Evolutionary conservation across 306 rosid genomes (phyloP), one percentile per base, ranked within the genome.

Genomic region (Parietaria judaica): DNA sequence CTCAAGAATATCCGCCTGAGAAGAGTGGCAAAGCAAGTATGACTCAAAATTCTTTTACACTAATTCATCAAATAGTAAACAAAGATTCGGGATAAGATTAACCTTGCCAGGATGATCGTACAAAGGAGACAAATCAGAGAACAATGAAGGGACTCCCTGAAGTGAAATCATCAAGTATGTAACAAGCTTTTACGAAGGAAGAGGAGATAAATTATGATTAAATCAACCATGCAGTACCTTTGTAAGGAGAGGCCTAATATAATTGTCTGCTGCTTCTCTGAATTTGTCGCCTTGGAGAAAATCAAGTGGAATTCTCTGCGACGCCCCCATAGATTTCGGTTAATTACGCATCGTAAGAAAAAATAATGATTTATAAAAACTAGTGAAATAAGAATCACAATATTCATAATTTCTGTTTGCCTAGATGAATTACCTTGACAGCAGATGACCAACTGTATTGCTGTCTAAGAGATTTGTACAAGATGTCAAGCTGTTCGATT

Each of bases 131-230:
- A 88, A 95, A 79, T 92, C 99, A 12, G 96, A 84, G 80, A 88
- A 92, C 60, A 92, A 73, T 23, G 99, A 92, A 51, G 99, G 99
- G 68, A 92, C 99, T 67, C 99, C 99, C 99, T 92, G 79, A 67
- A 79, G 66, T 92, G 79, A 67, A 79, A 69, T 51, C 43, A 78
- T 63, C 51, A 70, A 72, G 47, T 15, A 74, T 61, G 55, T 56
- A 45, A 54, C 44, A 70, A 31, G 35, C 16, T 53, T 51, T 51
- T 23, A 13, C 71, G 53, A 69, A n/a, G 16, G 69, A 48, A 23
- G 46, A 53, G 8, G 45, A 41, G 31, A 5, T 41, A 41, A 41
- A 5, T 41, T 41, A 41, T 5, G 9, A 41, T 41, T 41, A 41
- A 41, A 72, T 43, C 47, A 70, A 74, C 38, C 58, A 43, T 23